A percentile compares a stretch with the other conserved stretches of the same genome.
phyloP scores from a whole-genome alignment of 2,329 filamentous ascomycete species.

The Penicillium polonicum region DNA sequence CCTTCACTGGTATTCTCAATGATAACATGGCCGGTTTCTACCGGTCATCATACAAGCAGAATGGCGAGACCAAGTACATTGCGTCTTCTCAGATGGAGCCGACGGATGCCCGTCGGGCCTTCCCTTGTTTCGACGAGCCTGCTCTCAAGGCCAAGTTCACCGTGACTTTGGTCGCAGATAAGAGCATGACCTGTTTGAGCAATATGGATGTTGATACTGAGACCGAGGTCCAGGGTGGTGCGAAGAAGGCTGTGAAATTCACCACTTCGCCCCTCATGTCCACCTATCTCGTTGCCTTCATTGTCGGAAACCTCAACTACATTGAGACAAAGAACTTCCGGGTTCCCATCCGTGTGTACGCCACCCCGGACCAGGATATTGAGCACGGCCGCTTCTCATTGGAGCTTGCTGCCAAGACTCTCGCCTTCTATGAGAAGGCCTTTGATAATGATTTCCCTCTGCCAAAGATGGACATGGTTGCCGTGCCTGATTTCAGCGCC shows the following conservation, averaged over 20 bases:
- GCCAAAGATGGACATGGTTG: conserved; percentile 95
- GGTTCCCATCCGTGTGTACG: conserved; percentile 89
- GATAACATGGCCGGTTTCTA: conserved; percentile 99
- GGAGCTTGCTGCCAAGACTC: conserved; percentile 81
- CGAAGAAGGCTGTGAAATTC: conserved; percentile 86
- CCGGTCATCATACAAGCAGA: conserved; percentile 86
- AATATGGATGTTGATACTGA: conserved; percentile 94
- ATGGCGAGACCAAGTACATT: conserved; percentile 77
- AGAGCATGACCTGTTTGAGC: conserved; percentile 85
- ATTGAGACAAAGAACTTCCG: conserved; percentile 91
- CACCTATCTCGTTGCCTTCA: conserved; percentile 90
- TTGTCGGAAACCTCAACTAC: conserved; percentile 89
- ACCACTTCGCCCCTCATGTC: conserved; percentile 93
- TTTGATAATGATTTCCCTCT: conserved; percentile 85
- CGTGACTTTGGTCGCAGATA: conserved; percentile 85
- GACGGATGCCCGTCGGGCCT: conserved; percentile 86
- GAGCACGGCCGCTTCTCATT: conserved; percentile 89
- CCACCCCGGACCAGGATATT: conserved; percentile 83
- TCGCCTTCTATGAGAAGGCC: conserved; percentile 93
- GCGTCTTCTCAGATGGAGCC: conserved; percentile 96
- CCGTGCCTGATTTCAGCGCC: conserved; percentile 91
- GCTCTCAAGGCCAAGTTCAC: conserved; percentile 91
- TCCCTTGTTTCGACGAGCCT: conserved; percentile 96
- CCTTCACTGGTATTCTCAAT: conserved; percentile 77
- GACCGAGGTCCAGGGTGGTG: conserved; percentile 65